Evolutionary conservation across 345 rosid species (phyloP), one percentile per base, ranked within the genome.

Genomic region (Ceriops tagal): DNA sequence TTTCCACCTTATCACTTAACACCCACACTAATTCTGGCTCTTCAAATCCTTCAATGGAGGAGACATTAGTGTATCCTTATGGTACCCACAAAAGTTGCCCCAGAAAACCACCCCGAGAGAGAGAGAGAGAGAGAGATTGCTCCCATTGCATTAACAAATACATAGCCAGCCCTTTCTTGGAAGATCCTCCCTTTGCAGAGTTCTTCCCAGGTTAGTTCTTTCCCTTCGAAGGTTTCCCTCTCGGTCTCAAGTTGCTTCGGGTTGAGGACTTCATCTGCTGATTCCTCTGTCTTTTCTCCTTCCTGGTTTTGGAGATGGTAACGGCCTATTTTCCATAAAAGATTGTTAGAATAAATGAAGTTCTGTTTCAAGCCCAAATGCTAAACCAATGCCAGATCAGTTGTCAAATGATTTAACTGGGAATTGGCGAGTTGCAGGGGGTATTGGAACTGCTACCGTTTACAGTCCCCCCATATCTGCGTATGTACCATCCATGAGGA

Each of bases 251-350:
- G 80, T 85, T 89, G 75, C 65, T 78, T 19, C 84, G 61, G 53
- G 71, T 63, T 21, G 80, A 75, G 16, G 83, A 52, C 35, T 77
- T 80, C 34, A 72, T 83, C 52, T 73, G 73, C 39, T 78, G 77
- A 56, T 73, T 74, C 74, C 65, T 61, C 65, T 61, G 67, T 70
- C 75, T 91, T 72, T 79, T 88, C 83, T 95, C 96, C 75, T 77
- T 90, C 81, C 88, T 92, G 72, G 77, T 88, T 27, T 88, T 95
- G 84, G 84, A 90, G 86, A 84, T 84, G 27, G 83, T 75, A 65
- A 95, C 66, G 11, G 97, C 99, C 98, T 92, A 73, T 65, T 53
- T 67, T n/a, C 53, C 63, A 55, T 11, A 39, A 39, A 71, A 32
- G 60, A 63, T 0, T 47, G 7, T 20, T 34, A 31, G 53, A 62